Conservation (phyloP, 169 alveolate genomes). For the Plasmodium gonderi region DNA sequence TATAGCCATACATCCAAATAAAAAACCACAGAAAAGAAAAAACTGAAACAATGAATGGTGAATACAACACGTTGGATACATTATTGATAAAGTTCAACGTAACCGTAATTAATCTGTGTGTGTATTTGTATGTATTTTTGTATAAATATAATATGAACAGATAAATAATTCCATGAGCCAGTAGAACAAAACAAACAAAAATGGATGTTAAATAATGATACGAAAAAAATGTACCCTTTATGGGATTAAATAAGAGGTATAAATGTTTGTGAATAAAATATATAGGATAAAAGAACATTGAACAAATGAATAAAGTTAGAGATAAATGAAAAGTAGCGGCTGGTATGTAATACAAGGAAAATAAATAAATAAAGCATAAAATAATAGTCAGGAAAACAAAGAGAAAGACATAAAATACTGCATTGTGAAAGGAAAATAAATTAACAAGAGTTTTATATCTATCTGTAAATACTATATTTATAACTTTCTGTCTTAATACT, state of each 20-base stretch:
- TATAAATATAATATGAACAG: constrained; percentile 20
- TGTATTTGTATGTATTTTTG: constrained; percentile 51
- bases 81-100: constrained; percentile 18
- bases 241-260: constrained; percentile 44
- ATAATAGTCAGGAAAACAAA: background rate
- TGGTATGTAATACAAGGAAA: constrained; percentile 10
- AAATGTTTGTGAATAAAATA: constrained; percentile 64
- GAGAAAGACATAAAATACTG: constrained; percentile 14
- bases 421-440: constrained; percentile 44
- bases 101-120: constrained; percentile 22
- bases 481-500: constrained; percentile 33
- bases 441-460: constrained; percentile 57
- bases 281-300: constrained; percentile 24
- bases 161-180: constrained; percentile 29
- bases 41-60: constrained; percentile 21
- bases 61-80: constrained; percentile 15
- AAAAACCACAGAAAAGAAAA: constrained; percentile 14
- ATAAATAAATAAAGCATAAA: constrained; percentile 23
- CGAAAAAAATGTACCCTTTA: constrained; percentile 63
- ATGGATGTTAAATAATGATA: constrained; percentile 47
- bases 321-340: constrained; percentile 10
- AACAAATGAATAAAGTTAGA: background rate
- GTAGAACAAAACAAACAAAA: background rate
- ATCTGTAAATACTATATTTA: constrained; percentile 42
- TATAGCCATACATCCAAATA: constrained; percentile 12